phyloP scores from a whole-genome alignment of 257 asterid species.

The Solanum tarijense region DNA sequence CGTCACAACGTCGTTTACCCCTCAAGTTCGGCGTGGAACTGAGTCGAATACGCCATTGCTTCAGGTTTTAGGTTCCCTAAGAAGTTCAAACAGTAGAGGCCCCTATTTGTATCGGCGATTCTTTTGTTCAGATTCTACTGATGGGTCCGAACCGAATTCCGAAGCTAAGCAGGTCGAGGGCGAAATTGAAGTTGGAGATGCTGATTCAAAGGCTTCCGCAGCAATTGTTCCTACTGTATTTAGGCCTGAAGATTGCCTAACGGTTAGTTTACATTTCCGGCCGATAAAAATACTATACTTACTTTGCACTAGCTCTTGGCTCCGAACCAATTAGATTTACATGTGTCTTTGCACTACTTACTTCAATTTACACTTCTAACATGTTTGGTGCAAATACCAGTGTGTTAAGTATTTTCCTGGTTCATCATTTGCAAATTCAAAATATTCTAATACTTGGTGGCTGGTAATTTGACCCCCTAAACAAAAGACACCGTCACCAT shows the following conservation, averaged over 20 bases:
- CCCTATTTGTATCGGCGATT: constrained; percentile 40
- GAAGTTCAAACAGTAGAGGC: constrained; percentile 22
- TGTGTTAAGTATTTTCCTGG: background rate
- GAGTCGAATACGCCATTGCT: constrained; percentile 46
- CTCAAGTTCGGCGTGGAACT: constrained; percentile 32
- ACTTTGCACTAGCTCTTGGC: background rate
- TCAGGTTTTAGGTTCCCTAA: constrained; percentile 25
- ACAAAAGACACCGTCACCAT: background rate
- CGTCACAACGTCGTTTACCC: constrained; percentile 20
- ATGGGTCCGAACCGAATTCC: constrained; percentile 36
- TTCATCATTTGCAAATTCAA: background rate
- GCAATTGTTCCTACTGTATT: constrained; percentile 72
- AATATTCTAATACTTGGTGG: background rate
- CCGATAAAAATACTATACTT: background rate
- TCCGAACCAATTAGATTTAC: background rate
- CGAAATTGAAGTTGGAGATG: constrained; percentile 29
- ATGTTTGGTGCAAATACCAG: background rate
- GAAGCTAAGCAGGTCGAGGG: constrained; percentile 34
- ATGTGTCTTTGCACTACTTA: background rate
- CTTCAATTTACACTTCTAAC: background rate
- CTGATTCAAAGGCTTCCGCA: constrained; percentile 49
- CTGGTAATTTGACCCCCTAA: background rate
- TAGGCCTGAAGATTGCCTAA: constrained; percentile 81
- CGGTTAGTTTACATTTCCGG: constrained; percentile 32
- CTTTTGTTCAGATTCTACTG: constrained; percentile 73